Conservation (phyloP, 768 basidiomycete species). For the Mycena kentingensis region DNA sequence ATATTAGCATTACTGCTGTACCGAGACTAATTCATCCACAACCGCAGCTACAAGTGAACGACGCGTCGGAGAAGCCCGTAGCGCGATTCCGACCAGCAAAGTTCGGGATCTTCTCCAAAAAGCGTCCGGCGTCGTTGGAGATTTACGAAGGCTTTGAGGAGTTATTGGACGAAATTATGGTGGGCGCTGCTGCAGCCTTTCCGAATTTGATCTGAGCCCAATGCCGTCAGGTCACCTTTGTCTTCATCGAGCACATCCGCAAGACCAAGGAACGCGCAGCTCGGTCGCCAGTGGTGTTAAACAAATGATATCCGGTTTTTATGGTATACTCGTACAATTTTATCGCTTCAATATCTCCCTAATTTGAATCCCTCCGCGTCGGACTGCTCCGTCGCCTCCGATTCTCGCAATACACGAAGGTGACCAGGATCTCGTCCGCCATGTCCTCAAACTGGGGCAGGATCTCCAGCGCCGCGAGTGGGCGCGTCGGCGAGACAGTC, state of each 20-base stretch:
- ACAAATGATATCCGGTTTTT: background rate
- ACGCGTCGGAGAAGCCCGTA: conserved; percentile 20
- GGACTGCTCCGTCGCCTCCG: background rate
- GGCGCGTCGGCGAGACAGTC: background rate
- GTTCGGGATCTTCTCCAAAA: conserved; percentile 12
- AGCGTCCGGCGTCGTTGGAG: conserved; percentile 28
- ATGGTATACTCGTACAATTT: background rate
- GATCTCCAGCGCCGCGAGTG: background rate
- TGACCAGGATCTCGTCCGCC: conserved; percentile 1
- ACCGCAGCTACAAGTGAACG: conserved; percentile 24
- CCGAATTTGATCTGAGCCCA: too few species aligned
- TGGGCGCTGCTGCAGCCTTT: background rate
- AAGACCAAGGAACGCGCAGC: conserved; percentile 23
- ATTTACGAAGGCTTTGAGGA: conserved; percentile 27
- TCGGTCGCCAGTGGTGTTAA: conserved; percentile 5
- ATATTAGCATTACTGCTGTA: background rate
- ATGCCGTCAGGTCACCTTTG: conserved; percentile 26
- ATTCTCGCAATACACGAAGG: background rate
- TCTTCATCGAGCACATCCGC: conserved; percentile 33
- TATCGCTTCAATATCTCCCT: background rate
- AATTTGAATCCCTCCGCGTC: background rate
- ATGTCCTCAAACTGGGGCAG: background rate
- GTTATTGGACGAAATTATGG: conserved; percentile 34
- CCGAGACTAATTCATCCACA: background rate
- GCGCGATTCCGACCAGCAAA: conserved; percentile 21